Conservation (phyloP, 352 stramenopile species). For the Globisporangium orthogonon region DNA sequence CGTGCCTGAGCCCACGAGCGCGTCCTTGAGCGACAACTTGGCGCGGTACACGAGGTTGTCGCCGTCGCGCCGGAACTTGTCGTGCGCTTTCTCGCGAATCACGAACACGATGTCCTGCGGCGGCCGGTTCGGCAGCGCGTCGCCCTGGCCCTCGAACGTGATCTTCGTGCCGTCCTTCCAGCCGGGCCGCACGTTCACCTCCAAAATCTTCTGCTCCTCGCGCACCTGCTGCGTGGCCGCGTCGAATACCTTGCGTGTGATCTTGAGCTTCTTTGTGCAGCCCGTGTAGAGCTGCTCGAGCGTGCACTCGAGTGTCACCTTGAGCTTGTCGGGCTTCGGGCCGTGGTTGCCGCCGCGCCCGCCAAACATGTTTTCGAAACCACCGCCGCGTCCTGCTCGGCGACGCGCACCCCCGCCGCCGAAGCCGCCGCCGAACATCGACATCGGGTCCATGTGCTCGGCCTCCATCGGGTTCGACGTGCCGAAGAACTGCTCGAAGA, state of each 20-base stretch:
- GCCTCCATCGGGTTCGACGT: conserved; percentile 77
- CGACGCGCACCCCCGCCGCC: conserved; percentile 21
- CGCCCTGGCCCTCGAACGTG: conserved; percentile 92
- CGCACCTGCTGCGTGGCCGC: conserved; percentile 78
- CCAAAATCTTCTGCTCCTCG: conserved; percentile 94
- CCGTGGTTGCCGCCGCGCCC: conserved; percentile 18
- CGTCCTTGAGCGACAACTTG: conserved; percentile 94
- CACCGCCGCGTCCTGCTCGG: neutral
- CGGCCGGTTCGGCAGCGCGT: conserved; percentile 86
- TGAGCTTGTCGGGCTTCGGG: conserved; percentile 40
- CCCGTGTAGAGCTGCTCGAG: conserved; percentile 86
- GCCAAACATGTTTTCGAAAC: conserved; percentile 30
- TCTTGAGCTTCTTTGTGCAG: conserved; percentile 91
- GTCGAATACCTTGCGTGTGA: conserved; percentile 90
- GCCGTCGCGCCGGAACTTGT: conserved; percentile 91
- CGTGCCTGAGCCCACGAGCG: conserved; percentile 89
- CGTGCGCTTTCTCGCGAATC: conserved; percentile 88
- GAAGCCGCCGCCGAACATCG: conserved; percentile 34
- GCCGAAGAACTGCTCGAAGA: conserved; percentile 90
- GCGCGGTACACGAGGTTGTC: conserved; percentile 94
- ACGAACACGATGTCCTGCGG: conserved; percentile 95
- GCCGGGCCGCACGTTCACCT: conserved; percentile 93
- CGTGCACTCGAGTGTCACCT: conserved; percentile 88
- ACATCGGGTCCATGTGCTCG: conserved; percentile 64
- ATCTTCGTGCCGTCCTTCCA: conserved; percentile 96